A percentile compares a stretch with the other conserved stretches of the same genome.
phyloP scores from a whole-genome alignment of 805 yeast genomes.

The Yarrowia osloensis region DNA sequence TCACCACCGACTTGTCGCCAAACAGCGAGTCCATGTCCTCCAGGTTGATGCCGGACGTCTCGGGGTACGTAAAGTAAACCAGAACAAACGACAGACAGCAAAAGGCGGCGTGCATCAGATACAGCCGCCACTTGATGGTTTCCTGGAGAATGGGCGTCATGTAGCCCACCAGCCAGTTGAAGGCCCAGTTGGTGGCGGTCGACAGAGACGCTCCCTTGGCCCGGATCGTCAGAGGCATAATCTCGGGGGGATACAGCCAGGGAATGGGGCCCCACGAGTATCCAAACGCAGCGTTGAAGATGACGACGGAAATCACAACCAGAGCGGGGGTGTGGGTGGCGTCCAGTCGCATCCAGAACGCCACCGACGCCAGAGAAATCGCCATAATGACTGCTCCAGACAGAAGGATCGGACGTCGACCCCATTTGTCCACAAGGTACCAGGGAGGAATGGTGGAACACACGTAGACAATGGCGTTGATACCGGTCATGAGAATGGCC shows the following conservation, averaged over 20 bases:
- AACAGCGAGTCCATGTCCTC: slow-evolving; percentile 93
- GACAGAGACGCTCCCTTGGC: slow-evolving; percentile 89
- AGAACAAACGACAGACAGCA: slow-evolving; percentile 73
- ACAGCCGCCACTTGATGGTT: slow-evolving; percentile 72
- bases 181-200: slow-evolving; percentile 91
- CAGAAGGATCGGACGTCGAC: slow-evolving; percentile 79
- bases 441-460: slow-evolving; percentile 82
- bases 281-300: slow-evolving; percentile 81
- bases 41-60: slow-evolving; percentile 81
- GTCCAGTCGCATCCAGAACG: slow-evolving; percentile 59
- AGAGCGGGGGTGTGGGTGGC: slow-evolving; percentile 59
- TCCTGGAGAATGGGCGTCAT: slow-evolving; percentile 86
- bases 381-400: slow-evolving; percentile 84
- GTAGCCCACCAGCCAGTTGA: slow-evolving; percentile 89
- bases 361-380: slow-evolving; percentile 61
- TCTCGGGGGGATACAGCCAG: slow-evolving; percentile 85
- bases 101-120: slow-evolving; percentile 76
- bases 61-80: slow-evolving; percentile 77
- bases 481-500: slow-evolving; percentile 89
- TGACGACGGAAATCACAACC: slow-evolving; percentile 74
- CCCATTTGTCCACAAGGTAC: slow-evolving; percentile 89
- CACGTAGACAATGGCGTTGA: slow-evolving; percentile 63
- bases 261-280: slow-evolving; percentile 94
- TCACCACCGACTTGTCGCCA: slow-evolving; percentile 56
- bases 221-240: slow-evolving; percentile 78